Evolutionary conservation across 2,329 filamentous ascomycete genomes (phyloP), one percentile per base, ranked within the genome.

Genomic region (Beauveria sp.): DNA sequence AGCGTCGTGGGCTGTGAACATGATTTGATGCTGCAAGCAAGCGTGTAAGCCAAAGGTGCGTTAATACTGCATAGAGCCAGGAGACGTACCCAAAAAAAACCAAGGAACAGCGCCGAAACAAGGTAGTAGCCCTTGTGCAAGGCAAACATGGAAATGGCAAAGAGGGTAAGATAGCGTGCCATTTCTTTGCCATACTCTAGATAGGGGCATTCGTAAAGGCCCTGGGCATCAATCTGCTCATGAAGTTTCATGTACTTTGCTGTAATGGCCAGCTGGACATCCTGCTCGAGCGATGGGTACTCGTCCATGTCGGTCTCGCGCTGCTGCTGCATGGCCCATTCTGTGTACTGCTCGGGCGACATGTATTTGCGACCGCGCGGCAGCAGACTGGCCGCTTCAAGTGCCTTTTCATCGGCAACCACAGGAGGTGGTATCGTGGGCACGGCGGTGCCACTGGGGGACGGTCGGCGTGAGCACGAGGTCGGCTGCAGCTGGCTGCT

Each of bases 1-100:
- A 10, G 84, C 84, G 66, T 88, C 85, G 67, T 88, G 85, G 4
- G 84, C 85, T 0, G 81, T 80, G 70, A 88, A 88, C 82, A 88
- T 86, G 73, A 88, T 82, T 74, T 87, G 85, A 67, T 87, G 84
- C 84, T 83, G 64, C 5, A 9, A 48, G 16, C 5, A 4, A 48
- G 16, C 8, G 54, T 50, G 70, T 69, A 59, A 68, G 64, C 55
- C 22, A 22, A 46, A 18, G 9, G 7, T n/a, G 1, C 1, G 16
- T 3, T 9, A 24, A 40, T 48, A 16, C n/a, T 22, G 28, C 41
- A 4, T 6, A 22, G 55, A 60, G 51, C 46, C 6, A 28, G 3
- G 9, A 44, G 24, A 69, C 71, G 46, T 73, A 82, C 79, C 82
- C 84, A 87, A 69, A 87, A 86, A 16, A 84, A 61, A 3, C 85